A percentile compares a stretch with the other conserved stretches of the same genome.
These are phyloP conservation scores for Steccherinum ochraceum DNA, from an alignment of 768 basidiomycete species.

Conservation along the genomic window DNA sequence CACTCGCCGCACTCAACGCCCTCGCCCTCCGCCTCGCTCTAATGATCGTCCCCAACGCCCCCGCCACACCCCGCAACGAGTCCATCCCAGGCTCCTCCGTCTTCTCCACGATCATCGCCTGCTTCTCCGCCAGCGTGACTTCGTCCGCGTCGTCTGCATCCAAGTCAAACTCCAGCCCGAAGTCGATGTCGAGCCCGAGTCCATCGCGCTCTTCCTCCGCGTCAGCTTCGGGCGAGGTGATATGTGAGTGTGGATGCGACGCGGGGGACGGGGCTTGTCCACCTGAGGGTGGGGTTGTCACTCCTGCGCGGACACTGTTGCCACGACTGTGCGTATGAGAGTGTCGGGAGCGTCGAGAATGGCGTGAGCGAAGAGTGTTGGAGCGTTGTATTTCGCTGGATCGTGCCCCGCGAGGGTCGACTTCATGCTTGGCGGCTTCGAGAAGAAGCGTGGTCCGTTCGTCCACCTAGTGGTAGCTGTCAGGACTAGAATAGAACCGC, in stretches of 20 bases:
- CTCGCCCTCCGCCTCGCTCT: constrained; percentile 35
- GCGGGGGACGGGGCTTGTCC: neutral
- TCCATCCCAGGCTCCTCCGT: constrained; percentile 88
- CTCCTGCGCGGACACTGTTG: neutral
- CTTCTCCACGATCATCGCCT: constrained; percentile 17
- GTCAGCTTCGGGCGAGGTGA: neutral
- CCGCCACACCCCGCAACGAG: constrained; percentile 81
- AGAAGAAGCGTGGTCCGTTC: constrained; percentile 81
- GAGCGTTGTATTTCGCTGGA: constrained; percentile 12
- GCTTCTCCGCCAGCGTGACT: neutral
- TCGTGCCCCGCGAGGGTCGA: constrained; percentile 16
- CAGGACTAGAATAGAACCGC: neutral
- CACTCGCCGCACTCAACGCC: constrained; percentile 15
- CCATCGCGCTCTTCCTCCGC: neutral
- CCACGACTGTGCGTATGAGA: neutral
- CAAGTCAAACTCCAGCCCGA: constrained; percentile 12
- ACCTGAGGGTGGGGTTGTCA: too few species aligned
- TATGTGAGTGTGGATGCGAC: neutral
- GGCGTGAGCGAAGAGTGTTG: constrained; percentile 15
- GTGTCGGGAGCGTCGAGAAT: constrained; percentile 12
- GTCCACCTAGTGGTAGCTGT: constrained; percentile 48
- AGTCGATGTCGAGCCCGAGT: too few species aligned
- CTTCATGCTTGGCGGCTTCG: constrained; percentile 62
- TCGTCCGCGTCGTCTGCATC: constrained; percentile 13
- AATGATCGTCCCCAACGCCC: constrained; percentile 83